A percentile compares a stretch with the other conserved stretches of the same genome.
These are phyloP conservation scores for Diplodia seriata DNA, from an alignment of 2,329 filamentous ascomycete species.

Conservation along the genomic window DNA sequence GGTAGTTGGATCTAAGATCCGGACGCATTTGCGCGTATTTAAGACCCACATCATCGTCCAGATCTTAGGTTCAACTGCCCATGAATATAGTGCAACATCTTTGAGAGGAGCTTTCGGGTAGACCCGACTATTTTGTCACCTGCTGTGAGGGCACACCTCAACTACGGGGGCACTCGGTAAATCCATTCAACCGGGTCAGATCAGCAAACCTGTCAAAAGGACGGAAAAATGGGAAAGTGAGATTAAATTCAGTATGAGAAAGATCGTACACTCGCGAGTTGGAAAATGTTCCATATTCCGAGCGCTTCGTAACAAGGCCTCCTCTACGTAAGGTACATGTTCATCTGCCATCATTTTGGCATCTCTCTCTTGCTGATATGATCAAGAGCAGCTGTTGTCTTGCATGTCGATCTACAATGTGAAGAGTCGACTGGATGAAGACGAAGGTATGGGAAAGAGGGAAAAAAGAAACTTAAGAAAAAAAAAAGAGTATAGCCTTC, in stretches of 20 bases:
- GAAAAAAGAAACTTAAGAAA: not conserved
- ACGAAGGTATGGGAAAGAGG: not conserved
- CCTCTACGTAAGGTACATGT: not conserved
- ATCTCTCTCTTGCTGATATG: not conserved
- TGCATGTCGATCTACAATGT: not conserved
- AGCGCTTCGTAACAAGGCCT: not conserved
- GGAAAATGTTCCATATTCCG: not conserved
- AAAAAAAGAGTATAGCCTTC: conserved; percentile 2
- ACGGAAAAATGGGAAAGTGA: not conserved
- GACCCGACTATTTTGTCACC: too few species aligned
- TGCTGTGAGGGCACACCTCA: not conserved
- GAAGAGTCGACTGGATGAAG: not conserved
- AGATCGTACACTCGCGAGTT: too few species aligned
- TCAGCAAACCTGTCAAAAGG: not conserved
- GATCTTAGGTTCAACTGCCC: too few species aligned
- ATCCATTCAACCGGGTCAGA: not conserved
- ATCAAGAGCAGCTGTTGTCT: not conserved
- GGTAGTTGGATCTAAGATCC: too few species aligned
- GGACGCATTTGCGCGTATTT: too few species aligned
- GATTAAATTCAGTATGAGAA: not conserved
- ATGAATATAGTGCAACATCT: too few species aligned
- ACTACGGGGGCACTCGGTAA: not conserved
- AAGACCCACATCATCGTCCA: too few species aligned
- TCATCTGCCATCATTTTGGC: not conserved
- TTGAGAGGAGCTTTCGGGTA: too few species aligned